Conservation (phyloP, 176 grass and related monocot genomes). For the Stipa capillata region DNA sequence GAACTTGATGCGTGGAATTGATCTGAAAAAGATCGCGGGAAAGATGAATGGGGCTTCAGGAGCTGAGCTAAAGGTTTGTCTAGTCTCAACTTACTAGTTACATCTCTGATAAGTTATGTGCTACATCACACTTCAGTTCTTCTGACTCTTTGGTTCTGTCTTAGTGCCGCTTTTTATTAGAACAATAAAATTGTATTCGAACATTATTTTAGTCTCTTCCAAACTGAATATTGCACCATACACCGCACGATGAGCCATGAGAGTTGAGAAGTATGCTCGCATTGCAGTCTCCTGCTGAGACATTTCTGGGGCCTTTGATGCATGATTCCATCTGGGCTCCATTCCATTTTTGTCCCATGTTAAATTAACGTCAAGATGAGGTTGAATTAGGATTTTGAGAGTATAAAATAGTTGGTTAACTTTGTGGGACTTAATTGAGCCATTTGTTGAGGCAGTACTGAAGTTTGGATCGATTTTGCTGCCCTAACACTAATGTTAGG, state of each 20-base stretch:
- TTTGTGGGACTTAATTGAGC: not conserved
- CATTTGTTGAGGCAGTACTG: not conserved
- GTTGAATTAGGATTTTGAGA: not conserved
- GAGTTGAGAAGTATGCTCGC: not conserved
- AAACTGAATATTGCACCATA: not conserved
- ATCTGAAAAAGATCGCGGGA: conserved; percentile 95
- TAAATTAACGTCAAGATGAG: not conserved
- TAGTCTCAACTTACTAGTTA: not conserved
- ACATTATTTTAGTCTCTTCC: not conserved
- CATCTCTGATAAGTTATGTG: not conserved
- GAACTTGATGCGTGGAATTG: conserved; percentile 98
- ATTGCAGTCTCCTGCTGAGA: not conserved
- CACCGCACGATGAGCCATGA: not conserved
- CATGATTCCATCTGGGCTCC: not conserved
- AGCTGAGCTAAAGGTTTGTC: conserved; percentile 92
- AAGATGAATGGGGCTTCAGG: conserved; percentile 99
- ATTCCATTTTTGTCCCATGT: not conserved
- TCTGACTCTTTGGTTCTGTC: not conserved
- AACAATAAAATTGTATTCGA: not conserved
- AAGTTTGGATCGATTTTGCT: too few species aligned
- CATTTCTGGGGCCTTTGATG: not conserved
- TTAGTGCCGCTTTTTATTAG: not conserved
- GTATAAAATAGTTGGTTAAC: not conserved
- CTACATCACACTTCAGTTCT: not conserved
- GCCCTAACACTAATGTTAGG: too few species aligned